A percentile compares a stretch with the other conserved stretches of the same genome.
Conservation (phyloP, 192 early-diverging fungal species). For the Entomortierella chlamydospora region DNA sequence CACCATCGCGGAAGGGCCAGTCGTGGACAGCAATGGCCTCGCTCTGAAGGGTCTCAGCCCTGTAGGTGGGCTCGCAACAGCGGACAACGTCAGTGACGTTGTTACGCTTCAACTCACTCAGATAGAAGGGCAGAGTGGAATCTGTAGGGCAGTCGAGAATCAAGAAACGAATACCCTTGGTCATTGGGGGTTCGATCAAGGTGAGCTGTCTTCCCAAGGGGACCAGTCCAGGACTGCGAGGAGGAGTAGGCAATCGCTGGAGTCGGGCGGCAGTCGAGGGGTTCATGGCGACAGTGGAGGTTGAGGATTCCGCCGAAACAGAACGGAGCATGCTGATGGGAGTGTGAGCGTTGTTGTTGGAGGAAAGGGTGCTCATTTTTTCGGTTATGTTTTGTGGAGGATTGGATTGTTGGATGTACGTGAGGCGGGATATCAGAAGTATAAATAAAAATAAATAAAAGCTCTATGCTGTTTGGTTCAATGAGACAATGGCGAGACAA, state of each 20-base stretch:
- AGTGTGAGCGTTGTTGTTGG: conserved; percentile 30
- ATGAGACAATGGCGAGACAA: background rate
- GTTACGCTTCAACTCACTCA: conserved; percentile 71
- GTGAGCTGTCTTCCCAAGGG: conserved; percentile 74
- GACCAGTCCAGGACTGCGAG: conserved; percentile 48
- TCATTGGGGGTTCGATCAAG: conserved; percentile 66
- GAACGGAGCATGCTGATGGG: conserved; percentile 51
- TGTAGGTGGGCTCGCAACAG: conserved; percentile 87
- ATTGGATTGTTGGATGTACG: background rate
- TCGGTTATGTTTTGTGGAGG: background rate
- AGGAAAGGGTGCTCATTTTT: conserved; percentile 45
- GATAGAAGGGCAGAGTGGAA: conserved; percentile 47
- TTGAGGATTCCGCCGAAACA: conserved; percentile 33
- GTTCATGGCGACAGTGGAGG: conserved; percentile 30
- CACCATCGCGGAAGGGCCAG: conserved; percentile 92
- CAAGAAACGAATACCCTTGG: conserved; percentile 80
- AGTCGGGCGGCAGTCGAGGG: conserved; percentile 48
- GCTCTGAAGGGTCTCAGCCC: conserved; percentile 63
- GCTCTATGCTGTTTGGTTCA: background rate
- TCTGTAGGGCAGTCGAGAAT: conserved; percentile 87
- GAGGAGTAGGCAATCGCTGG: conserved; percentile 50
- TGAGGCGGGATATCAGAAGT: background rate
- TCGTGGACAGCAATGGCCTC: conserved; percentile 80
- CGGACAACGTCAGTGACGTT: conserved; percentile 86
- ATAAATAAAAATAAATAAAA: background rate